Base-by-base conservation (phyloP, 1,284 basidiomycete genomes). In the Sanghuangporus weigelae region DNA sequence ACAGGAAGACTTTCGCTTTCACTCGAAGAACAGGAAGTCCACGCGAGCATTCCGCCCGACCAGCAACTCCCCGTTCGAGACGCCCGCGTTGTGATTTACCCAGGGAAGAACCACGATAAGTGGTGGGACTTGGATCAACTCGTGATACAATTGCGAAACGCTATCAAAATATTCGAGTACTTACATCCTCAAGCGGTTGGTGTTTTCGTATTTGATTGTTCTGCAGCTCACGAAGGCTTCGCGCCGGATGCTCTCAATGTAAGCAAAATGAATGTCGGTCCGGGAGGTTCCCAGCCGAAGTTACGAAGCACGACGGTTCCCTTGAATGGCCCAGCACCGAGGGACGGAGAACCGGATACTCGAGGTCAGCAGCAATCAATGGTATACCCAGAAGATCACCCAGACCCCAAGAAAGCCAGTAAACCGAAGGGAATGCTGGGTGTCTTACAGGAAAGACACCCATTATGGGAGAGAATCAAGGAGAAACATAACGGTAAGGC, bases 241-340 rank as follows among this genome's bases (percentile, higher is more conserved):
- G 63, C 69, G 5, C 46, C 44, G 5, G 67, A 70, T 60, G 69
- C 69, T 5, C 65, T 70, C 6, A 67, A 67, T 58, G 65, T 67
- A 3, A 69, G 65, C 39, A 64, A 67, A 16, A 71, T 71, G 69
- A 71, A 71, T 57, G 59, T 70, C 21, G 63, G 61, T 14, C 68
- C 70, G 11, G 68, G 70, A n/a, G 68, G 70, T 2, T 60, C 67
- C 51, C 67, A 70, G 46, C 50, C 49, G 7, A 38, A 11, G 35
- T 54, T 70, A 50, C 66, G 60, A 26, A 54, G 60, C 46, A 70
- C 68, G 1, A 48, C 64, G 21, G 69, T 70, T 48, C 69, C 68
- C 6, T 7, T 57, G 8, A 54, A 61, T 46, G 70, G 70, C 44
- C 68, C 66, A 11, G 40, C 53, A 49, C 64, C 64, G 14, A 51